Evolutionary conservation across 108 stramenopile genomes (phyloP), one percentile per base, ranked within the genome.

Genomic region (Stephanodiscus minutulus): DNA sequence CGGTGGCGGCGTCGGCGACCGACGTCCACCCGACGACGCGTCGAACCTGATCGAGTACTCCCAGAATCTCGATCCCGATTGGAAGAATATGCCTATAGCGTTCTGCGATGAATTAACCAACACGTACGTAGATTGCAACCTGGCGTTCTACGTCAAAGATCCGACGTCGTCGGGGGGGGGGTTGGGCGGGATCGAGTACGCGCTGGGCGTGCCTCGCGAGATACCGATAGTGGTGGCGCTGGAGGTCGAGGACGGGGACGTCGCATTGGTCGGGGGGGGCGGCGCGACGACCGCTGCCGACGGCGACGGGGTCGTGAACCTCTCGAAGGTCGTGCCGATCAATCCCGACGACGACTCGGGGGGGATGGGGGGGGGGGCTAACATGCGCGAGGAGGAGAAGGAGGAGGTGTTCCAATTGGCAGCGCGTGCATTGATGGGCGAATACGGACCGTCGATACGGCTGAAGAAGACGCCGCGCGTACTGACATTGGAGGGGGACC

Each of bases 61-160:
- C 17, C 77, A 79, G 55, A 71, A 63, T 55, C 77, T 70, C 65
- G 77, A 79, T 79, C 70, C 70, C 18, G 77, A 79, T 35, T 79
- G 77, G 77, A 79, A 79, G 62, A 52, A 52, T 33, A 79, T 79
- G 77, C 77, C 77, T 8, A 22, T 79, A 7, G 77, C 77, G 46
- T 79, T 79, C 39, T 79, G 77, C 44, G 77, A 79, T 17, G 35
- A 43, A 5, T 21, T 33, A 21, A 61, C 77, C 57, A 72, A 79
- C 18, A 71, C 77, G 10, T 79, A 79, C 29, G 67, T 79, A 25
- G 77, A 79, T 67, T 79, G 77, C 65, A 79, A 70, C 31, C 61
- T 79, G 53, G 77, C 77, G 22, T 79, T 79, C 48, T 79, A 79
- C 28, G 77, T 72, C 12, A 72, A 57, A 54, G 70, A 70, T 41